These are phyloP conservation scores for Geoglossum glabrum DNA, from an alignment of 495 filamentous ascomycete species.

Conservation along the genomic window DNA sequence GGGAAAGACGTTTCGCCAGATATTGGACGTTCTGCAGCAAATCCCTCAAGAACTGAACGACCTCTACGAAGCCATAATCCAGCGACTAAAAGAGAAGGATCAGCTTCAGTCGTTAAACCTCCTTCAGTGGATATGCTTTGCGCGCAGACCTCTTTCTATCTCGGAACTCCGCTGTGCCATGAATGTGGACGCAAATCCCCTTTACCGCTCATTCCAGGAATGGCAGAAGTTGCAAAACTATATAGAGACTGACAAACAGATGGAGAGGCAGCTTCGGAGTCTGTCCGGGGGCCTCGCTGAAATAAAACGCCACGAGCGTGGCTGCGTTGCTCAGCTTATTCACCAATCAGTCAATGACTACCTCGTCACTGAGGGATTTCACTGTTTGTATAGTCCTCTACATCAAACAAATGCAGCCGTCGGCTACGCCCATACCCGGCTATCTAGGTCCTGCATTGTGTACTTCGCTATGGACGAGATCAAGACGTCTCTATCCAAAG, in stretches of 20 bases:
- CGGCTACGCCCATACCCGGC: not conserved
- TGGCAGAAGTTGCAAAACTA: not conserved
- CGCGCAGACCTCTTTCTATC: constrained; percentile 11
- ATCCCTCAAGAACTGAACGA: not conserved
- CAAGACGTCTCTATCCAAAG: not conserved
- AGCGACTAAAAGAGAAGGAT: not conserved
- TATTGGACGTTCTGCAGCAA: not conserved
- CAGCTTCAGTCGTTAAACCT: constrained; percentile 8
- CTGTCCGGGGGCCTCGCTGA: constrained; percentile 20
- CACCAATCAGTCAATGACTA: constrained; percentile 25
- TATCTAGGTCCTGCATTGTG: not conserved
- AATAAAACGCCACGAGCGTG: constrained; percentile 6
- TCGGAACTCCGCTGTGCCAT: constrained; percentile 18
- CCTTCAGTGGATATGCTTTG: constrained; percentile 20
- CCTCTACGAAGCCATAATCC: constrained; percentile 16
- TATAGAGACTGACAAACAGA: constrained; percentile 4
- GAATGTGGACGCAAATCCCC: constrained; percentile 11
- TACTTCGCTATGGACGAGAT: not conserved
- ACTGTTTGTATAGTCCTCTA: constrained; percentile 1
- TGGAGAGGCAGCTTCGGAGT: constrained; percentile 14
- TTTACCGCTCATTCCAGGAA: constrained; percentile 8
- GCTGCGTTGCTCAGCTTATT: constrained; percentile 19
- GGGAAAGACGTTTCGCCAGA: not conserved
- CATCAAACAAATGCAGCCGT: not conserved
- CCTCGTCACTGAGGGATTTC: constrained; percentile 14